Conservation (phyloP, 257 asterid genomes). For the Nicotiana attenuata region DNA sequence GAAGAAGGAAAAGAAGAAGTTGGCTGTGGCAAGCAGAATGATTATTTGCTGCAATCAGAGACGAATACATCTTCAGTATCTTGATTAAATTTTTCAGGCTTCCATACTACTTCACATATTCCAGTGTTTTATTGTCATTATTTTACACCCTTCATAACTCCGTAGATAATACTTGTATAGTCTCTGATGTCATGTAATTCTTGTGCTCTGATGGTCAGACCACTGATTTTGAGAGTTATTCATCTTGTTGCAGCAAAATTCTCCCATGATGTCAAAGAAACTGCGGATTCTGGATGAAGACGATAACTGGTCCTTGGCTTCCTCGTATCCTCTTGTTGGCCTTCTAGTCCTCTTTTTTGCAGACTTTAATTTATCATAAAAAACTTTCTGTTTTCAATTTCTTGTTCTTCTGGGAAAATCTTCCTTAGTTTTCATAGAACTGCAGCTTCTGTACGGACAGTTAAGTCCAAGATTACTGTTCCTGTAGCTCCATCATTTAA, state of each 20-base stretch:
- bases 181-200: neutral
- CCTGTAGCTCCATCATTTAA: constrained; percentile 66
- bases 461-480: constrained; percentile 68
- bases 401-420: constrained; percentile 8
- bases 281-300: constrained; percentile 29
- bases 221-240: constrained; percentile 20
- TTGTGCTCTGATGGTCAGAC: neutral
- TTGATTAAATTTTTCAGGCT: neutral
- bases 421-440: constrained; percentile 42
- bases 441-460: constrained; percentile 74
- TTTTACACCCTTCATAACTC: neutral
- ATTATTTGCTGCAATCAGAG: neutral
- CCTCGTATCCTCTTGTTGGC: constrained; percentile 23
- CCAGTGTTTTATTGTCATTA: neutral
- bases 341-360: neutral
- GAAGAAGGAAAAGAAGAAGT: neutral
- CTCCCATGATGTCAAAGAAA: constrained; percentile 39
- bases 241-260: constrained; percentile 34
- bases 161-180: neutral
- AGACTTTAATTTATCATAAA: neutral
- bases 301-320: constrained; percentile 25
- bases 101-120: neutral
- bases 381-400: neutral
- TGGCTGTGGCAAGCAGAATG: neutral
- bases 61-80: neutral